Conservation (phyloP, 2,329 filamentous ascomycete species). For the Epicoccum nigrum region DNA sequence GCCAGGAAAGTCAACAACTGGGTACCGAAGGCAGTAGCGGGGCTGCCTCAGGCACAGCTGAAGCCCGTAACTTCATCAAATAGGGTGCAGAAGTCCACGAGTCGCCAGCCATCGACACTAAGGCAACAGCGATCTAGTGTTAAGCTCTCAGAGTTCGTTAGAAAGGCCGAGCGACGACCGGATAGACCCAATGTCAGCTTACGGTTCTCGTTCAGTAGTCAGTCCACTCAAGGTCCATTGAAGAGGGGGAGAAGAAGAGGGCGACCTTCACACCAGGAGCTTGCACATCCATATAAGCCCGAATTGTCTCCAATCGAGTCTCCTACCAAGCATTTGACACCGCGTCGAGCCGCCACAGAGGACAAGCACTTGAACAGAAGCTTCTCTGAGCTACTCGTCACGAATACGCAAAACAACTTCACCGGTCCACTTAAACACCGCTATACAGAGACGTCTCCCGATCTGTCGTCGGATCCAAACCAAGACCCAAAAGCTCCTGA, state of each 20-base stretch:
- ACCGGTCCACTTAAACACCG: conserved; percentile 7
- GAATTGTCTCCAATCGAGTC: conserved; percentile 9
- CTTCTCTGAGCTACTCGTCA: conserved; percentile 15
- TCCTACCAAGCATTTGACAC: conserved; percentile 7
- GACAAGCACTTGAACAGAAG: conserved; percentile 12
- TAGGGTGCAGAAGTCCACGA: conserved; percentile 8
- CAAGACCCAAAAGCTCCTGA: conserved; percentile 9
- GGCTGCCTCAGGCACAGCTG: not conserved
- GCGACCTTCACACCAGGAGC: not conserved
- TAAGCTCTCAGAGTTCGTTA: conserved; percentile 9
- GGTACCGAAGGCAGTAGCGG: not conserved
- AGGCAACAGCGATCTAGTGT: conserved; percentile 3
- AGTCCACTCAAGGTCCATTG: conserved; percentile 5
- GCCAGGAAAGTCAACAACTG: conserved; percentile 1
- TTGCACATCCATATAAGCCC: not conserved
- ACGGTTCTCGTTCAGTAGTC: conserved; percentile 25
- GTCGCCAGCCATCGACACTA: conserved; percentile 9
- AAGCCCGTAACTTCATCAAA: conserved; percentile 1
- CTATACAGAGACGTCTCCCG: conserved; percentile 9
- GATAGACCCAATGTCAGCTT: conserved; percentile 16
- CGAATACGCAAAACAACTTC: conserved; percentile 8
- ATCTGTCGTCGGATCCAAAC: conserved; percentile 7
- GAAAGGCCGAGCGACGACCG: conserved; percentile 7
- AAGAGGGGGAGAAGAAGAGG: conserved; percentile 16
- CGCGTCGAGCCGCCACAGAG: conserved; percentile 1